These are phyloP conservation scores for Saccharomyces hybrid DNA, from an alignment of 1,139 yeast species.

Conservation along the genomic window DNA sequence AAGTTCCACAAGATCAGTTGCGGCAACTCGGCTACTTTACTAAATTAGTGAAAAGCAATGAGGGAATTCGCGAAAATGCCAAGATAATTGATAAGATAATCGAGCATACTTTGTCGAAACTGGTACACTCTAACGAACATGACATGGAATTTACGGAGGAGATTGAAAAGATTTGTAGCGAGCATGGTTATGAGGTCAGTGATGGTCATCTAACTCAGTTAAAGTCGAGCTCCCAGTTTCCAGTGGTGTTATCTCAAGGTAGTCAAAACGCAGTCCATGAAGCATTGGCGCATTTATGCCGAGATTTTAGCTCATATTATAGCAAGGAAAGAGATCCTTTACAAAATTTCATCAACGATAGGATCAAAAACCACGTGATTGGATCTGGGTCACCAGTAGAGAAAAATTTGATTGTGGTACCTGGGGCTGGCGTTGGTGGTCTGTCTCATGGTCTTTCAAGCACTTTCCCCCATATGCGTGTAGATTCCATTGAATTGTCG, in stretches of 20 bases:
- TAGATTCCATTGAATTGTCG: slow-evolving; percentile 66
- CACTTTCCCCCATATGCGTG: slow-evolving; percentile 35
- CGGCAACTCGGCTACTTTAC: slow-evolving; percentile 48
- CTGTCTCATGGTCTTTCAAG: slow-evolving; percentile 55
- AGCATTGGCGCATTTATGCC: slow-evolving; percentile 58
- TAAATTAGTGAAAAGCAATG: slow-evolving; percentile 44
- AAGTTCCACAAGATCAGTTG: slow-evolving; percentile 13
- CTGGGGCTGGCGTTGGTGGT: slow-evolving; percentile 77
- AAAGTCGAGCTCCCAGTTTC: slow-evolving; percentile 28
- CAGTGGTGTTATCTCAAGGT: slow-evolving; percentile 3
- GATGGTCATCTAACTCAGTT: slow-evolving; percentile 4
- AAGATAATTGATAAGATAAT: slow-evolving; percentile 42
- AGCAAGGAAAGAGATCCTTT: slow-evolving; percentile 47
- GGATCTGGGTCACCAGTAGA: slow-evolving; percentile 15
- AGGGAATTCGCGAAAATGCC: slow-evolving; percentile 40
- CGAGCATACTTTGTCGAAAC: slow-evolving; percentile 34
- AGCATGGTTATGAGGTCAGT: slow-evolving; percentile 14
- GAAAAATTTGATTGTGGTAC: slow-evolving; percentile 49
- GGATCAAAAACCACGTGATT: slow-evolving; percentile 28
- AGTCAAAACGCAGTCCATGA: slow-evolving; percentile 51
- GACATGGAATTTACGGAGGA: slow-evolving; percentile 32
- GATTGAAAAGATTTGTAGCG: slow-evolving; percentile 18
- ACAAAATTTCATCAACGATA: slow-evolving; percentile 39
- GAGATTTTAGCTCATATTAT: slow-evolving; percentile 60
- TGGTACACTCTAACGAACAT: slow-evolving; percentile 30